Conservation (phyloP, 768 basidiomycete genomes). For the Leccinellum luteum region DNA sequence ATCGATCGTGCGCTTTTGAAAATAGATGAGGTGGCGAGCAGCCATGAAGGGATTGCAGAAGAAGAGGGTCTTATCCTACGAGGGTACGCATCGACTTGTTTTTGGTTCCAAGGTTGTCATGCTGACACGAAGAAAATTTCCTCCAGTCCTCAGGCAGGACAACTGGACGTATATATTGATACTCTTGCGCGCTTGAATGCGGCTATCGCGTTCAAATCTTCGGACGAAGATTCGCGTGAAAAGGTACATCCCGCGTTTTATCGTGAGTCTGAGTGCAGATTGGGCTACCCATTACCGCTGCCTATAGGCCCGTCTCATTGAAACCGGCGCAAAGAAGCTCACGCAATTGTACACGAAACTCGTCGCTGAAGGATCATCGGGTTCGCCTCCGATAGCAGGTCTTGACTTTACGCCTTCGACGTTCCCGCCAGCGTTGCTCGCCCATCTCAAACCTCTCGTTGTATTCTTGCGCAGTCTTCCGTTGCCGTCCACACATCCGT, state of each 20-base stretch:
- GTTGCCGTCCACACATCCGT: slow-evolving; percentile 75
- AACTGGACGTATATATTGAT: slow-evolving; percentile 64
- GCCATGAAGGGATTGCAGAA: slow-evolving; percentile 68
- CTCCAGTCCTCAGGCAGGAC: slow-evolving; percentile 64
- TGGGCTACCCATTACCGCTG: background rate
- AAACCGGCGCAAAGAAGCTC: slow-evolving; percentile 81
- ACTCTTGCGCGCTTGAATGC: slow-evolving; percentile 77
- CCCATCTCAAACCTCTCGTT: slow-evolving; percentile 61
- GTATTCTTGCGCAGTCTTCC: slow-evolving; percentile 69
- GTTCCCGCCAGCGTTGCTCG: slow-evolving; percentile 53
- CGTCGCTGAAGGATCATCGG: slow-evolving; percentile 83
- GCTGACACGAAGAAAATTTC: background rate
- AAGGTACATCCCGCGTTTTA: slow-evolving; percentile 36
- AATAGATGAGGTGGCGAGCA: slow-evolving; percentile 76
- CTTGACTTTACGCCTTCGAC: slow-evolving; percentile 51
- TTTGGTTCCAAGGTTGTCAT: background rate
- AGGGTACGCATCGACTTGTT: slow-evolving; percentile 45
- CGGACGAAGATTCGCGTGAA: slow-evolving; percentile 53
- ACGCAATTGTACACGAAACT: slow-evolving; percentile 81
- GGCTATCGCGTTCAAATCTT: slow-evolving; percentile 70
- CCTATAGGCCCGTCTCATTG: slow-evolving; percentile 63
- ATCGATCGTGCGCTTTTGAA: slow-evolving; percentile 76
- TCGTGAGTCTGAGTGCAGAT: background rate
- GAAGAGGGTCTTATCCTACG: slow-evolving; percentile 78
- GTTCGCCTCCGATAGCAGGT: slow-evolving; percentile 61